Percentiles rank a stretch among this genome's conserved stretches.
These are phyloP conservation scores for Aureobasidium sp. DNA, from an alignment of 2,329 filamentous ascomycete genomes.

Conservation along the genomic window DNA sequence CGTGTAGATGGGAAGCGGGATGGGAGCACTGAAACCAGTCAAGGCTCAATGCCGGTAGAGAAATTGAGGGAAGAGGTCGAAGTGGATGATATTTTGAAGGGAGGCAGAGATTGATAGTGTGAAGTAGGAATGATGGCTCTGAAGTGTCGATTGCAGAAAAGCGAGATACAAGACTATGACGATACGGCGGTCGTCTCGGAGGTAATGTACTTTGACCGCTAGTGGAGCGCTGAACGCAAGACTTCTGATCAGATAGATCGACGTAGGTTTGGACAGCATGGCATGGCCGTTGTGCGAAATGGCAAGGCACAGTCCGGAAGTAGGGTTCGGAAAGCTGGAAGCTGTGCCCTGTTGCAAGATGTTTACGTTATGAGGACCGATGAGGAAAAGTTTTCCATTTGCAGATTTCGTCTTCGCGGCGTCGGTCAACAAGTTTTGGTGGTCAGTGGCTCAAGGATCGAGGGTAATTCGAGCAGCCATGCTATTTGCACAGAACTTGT, in stretches of 20 bases:
- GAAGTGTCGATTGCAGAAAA: not conserved
- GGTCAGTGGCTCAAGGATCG: not conserved
- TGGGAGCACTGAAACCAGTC: not conserved
- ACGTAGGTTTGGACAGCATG: slow-evolving; percentile 4
- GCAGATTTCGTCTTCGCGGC: not conserved
- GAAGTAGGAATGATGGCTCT: not conserved
- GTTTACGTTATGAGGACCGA: not conserved
- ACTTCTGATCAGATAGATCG: not conserved
- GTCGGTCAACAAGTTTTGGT: not conserved
- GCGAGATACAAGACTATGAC: not conserved
- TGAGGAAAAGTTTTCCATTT: not conserved
- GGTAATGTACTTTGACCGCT: not conserved
- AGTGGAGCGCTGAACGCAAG: not conserved
- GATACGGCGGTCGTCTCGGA: not conserved
- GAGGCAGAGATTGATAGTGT: not conserved
- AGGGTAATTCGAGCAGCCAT: not conserved
- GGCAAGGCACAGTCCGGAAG: not conserved
- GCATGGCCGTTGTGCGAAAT: not conserved
- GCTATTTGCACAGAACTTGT: not conserved
- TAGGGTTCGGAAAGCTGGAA: not conserved
- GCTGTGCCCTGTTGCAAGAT: not conserved
- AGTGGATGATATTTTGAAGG: not conserved
- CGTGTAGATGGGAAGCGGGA: not conserved
- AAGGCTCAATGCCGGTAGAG: not conserved
- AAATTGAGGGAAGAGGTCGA: not conserved